Conservation (phyloP, 73 alveolate genomes). For the Paramecium sonneborni region DNA sequence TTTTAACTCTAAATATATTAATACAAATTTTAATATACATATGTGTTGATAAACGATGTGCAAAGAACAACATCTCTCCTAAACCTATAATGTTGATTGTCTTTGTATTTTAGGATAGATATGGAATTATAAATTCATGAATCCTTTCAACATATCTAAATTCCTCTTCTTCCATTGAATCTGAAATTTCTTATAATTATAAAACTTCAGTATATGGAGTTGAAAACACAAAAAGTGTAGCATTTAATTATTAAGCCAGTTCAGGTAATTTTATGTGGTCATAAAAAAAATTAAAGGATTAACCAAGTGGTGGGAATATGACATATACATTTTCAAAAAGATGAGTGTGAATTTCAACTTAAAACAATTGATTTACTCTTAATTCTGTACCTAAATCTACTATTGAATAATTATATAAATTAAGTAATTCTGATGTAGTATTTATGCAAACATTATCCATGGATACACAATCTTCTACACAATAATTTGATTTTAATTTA, state of each 20-base stretch:
- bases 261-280: not conserved
- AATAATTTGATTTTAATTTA: not conserved
- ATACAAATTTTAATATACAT: not conserved
- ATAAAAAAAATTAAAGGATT: not conserved
- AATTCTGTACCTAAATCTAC: slow-evolving; percentile 3
- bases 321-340: not conserved
- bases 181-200: not conserved
- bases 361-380: not conserved
- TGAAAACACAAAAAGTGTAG: not conserved
- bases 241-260: not conserved
- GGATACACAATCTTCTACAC: slow-evolving; percentile 27
- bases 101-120: not conserved
- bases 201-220: not conserved
- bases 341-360: slow-evolving; percentile 23
- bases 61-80: slow-evolving; percentile 33
- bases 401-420: not conserved
- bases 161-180: not conserved
- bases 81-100: not conserved
- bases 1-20: not conserved
- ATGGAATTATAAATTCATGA: not conserved
- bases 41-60: not conserved
- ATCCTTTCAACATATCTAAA: not conserved
- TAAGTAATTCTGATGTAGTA: not conserved
- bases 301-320: slow-evolving; percentile 23
- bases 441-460: not conserved